Evolutionary conservation across 2,329 filamentous ascomycete genomes (phyloP), one percentile per base, ranked within the genome.

Genomic region (Diplocarpon mali): DNA sequence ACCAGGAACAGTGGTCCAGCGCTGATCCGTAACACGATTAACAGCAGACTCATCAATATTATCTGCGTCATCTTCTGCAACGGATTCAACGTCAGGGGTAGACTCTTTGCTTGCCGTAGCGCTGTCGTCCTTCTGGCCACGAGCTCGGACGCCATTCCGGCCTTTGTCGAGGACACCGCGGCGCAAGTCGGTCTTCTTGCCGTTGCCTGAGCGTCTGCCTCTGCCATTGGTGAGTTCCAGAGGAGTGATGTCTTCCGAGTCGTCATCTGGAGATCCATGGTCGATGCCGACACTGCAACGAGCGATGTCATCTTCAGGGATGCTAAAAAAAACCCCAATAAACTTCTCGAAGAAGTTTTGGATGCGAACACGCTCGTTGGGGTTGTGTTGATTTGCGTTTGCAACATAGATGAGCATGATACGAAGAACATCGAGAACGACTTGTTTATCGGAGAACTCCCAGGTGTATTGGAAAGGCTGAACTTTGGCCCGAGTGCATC

Each of bases 81-180:
- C 77, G 1, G 84, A 89, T n/a, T 71, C 77, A 16, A 81, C 76
- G 57, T 93, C 89, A 0, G 92, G 90, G 0, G 89, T 95, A 0
- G 84, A 88, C 56, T 92, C 88, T 58, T 93, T 87, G 66, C 86
- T 95, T 12, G 76, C 80, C 17, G 83, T 81, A 1, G 77, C 77
- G n/a, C 83, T 90, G 50, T 83, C 85, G 51, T 92, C 85, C 58
- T 92, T 89, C 42, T 87, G 81, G 38, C 73, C 75, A 34, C 83
- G 76, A 35, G 35, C 39, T 53, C 76, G 75, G 63, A 80, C 83
- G 47, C 83, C 81, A 55, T 81, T 83, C 49, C 84, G 80, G 32
- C 73, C 72, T 44, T 73, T 85, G 58, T 95, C 88, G 29, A 98
- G 76, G 35, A 95, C 86, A 48, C 87, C 85, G 55, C 89, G 81